phyloP scores from a whole-genome alignment of 2,329 filamentous ascomycete genomes.

The Rhynchosporium graminicola region DNA sequence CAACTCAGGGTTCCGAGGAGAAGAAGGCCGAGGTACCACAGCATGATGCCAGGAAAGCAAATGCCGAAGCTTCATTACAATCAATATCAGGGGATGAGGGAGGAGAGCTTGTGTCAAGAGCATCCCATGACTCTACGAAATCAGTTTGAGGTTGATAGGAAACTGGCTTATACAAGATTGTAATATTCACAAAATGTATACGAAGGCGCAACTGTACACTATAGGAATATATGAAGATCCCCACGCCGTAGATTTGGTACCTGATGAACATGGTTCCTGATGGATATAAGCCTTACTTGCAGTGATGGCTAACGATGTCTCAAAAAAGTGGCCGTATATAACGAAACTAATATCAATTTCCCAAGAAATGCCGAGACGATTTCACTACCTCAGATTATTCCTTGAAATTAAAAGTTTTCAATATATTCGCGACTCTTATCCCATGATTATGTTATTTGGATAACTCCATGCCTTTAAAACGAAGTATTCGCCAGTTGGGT shows the following conservation, averaged over 20 bases:
- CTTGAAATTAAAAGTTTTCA: no score
- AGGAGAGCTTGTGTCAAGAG: conserved; percentile 50
- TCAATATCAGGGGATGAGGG: conserved; percentile 41
- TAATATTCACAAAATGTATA: conserved; percentile 26
- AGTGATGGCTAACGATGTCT: background rate
- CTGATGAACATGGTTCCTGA: conserved; percentile 11
- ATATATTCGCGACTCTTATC: no score
- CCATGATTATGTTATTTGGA: no score
- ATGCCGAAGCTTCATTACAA: conserved; percentile 25
- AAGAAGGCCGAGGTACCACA: conserved; percentile 34
- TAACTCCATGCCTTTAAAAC: no score
- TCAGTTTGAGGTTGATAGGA: conserved; percentile 26
- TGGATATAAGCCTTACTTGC: conserved; percentile 2
- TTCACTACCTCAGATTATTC: no score
- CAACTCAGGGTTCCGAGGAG: background rate
- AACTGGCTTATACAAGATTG: conserved; percentile 33
- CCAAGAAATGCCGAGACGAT: no score
- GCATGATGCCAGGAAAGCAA: conserved; percentile 33
- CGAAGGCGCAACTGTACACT: conserved; percentile 23
- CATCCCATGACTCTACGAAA: conserved; percentile 46
- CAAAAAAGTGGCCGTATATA: no score
- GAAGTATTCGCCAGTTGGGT: no score
- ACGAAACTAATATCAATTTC: no score
- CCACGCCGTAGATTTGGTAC: conserved; percentile 19
- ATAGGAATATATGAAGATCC: conserved; percentile 31